phyloP scores from a whole-genome alignment of 2,329 filamentous ascomycete species.

The Saccharata proteae region DNA sequence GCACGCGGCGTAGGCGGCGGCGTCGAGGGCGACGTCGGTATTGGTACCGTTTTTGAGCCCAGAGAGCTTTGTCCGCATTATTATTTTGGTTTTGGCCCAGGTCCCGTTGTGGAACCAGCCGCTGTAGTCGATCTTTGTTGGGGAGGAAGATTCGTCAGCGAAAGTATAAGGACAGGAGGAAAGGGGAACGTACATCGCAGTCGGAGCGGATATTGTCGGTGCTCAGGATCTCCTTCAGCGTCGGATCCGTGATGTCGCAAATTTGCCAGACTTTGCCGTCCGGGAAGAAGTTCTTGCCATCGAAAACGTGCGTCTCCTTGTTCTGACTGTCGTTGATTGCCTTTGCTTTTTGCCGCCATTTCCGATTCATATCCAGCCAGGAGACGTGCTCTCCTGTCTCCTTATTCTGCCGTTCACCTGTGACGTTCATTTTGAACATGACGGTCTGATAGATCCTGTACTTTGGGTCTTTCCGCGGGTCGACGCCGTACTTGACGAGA shows the following conservation, averaged over 20 bases:
- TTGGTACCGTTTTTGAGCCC: slow-evolving; percentile 39
- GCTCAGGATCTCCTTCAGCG: slow-evolving; percentile 55
- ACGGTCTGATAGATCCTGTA: slow-evolving; percentile 81
- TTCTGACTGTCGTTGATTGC: too few relatives aligned
- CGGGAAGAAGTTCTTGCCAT: slow-evolving; percentile 58
- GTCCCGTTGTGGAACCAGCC: slow-evolving; percentile 80
- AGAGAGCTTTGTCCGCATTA: slow-evolving; percentile 76
- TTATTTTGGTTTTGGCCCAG: slow-evolving; percentile 69
- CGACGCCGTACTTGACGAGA: slow-evolving; percentile 72
- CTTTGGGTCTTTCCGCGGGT: slow-evolving; percentile 65
- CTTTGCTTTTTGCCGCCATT: slow-evolving; percentile 7
- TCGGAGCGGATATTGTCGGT: slow-evolving; percentile 39
- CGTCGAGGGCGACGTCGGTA: slow-evolving; percentile 15
- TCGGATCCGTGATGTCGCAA: slow-evolving; percentile 77
- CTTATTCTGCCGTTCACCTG: slow-evolving; percentile 7
- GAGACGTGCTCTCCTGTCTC: slow-evolving; percentile 10
- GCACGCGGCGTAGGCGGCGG: slow-evolving; percentile 25
- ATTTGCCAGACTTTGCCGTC: slow-evolving; percentile 92
- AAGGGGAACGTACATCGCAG: slow-evolving; percentile 45
- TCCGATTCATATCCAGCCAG: slow-evolving; percentile 13
- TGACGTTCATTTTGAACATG: slow-evolving; percentile 56
- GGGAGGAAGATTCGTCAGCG: slow-evolving; percentile 2
- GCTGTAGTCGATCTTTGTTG: slow-evolving; percentile 32
- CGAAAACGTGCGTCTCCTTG: slow-evolving; percentile 60
- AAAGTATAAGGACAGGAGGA: slow-evolving; percentile 20